Evolutionary conservation across 805 yeast genomes (phyloP).

Genomic region (Lipomyces sp.): DNA sequence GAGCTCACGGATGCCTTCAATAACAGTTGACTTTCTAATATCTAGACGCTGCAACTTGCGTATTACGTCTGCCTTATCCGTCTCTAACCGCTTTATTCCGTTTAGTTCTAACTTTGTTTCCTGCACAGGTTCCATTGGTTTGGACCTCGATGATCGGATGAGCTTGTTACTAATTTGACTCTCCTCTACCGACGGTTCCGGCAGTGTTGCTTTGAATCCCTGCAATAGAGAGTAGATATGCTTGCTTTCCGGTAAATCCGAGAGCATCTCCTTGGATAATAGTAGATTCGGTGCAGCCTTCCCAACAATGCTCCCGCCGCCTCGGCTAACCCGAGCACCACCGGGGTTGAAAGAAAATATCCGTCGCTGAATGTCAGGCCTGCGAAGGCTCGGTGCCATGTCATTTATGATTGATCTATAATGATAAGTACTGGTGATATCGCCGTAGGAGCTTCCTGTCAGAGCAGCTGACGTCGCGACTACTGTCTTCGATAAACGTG

Average conservation of each 20-base stretch:
- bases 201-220: constrained; percentile 63
- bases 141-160: constrained; percentile 12
- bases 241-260: constrained; percentile 54
- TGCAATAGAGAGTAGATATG: constrained; percentile 62
- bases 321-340: constrained; percentile 11
- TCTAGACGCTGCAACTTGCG: constrained; percentile 31
- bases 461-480: constrained; percentile 48
- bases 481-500: constrained; percentile 47
- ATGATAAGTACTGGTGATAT: constrained; percentile 47
- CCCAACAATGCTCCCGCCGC: background rate
- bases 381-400: constrained; percentile 45
- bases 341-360: constrained; percentile 43
- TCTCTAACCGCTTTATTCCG: constrained; percentile 29
- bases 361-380: constrained; percentile 50
- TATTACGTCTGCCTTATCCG: constrained; percentile 17
- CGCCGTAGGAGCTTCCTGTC: constrained; percentile 41
- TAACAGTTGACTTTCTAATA: constrained; percentile 32
- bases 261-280: constrained; percentile 65
- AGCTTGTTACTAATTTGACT: constrained; percentile 2
- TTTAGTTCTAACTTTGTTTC: constrained; percentile 24
- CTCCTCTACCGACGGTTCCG: constrained; percentile 19
- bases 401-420: constrained; percentile 56
- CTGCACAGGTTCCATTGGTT: constrained; percentile 8
- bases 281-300: constrained; percentile 10
- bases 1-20: constrained; percentile 29